Conservation (phyloP, 2,329 filamentous ascomycete genomes). For the Pezicula neosporulosa region DNA sequence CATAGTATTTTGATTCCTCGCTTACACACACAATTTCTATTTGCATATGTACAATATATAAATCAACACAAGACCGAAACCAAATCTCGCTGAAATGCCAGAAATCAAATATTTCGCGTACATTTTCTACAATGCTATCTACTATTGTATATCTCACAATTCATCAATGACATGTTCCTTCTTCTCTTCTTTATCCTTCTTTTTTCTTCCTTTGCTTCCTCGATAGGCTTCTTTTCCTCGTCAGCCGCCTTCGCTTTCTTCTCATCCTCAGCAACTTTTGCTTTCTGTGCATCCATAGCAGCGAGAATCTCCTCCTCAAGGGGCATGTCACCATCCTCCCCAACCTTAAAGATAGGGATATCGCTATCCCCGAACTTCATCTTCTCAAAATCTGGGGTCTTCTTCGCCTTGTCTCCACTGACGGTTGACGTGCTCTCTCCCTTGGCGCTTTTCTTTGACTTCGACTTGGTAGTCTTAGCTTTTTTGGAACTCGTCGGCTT, state of each 20-base stretch:
- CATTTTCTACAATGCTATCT: too few species aligned
- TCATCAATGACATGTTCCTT: too few species aligned
- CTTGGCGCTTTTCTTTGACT: constrained; percentile 27
- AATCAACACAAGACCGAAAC: too few species aligned
- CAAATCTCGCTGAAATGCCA: too few species aligned
- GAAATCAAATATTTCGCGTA: too few species aligned
- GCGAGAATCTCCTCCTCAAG: constrained; percentile 48
- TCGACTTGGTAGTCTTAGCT: constrained; percentile 18
- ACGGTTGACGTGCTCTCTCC: neutral
- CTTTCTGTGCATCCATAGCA: constrained; percentile 1
- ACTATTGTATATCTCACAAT: too few species aligned
- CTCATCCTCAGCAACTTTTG: neutral
- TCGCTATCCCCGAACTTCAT: constrained; percentile 25
- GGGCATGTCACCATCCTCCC: constrained; percentile 39
- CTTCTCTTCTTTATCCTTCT: neutral
- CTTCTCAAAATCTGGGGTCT: constrained; percentile 36
- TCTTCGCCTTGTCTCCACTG: constrained; percentile 25
- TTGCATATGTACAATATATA: too few species aligned
- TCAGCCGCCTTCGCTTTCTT: neutral
- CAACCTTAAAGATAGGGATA: constrained; percentile 31
- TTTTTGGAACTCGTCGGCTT: constrained; percentile 35
- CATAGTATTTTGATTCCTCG: too few species aligned
- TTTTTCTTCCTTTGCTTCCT: neutral
- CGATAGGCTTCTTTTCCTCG: neutral
- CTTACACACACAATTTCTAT: too few species aligned